phyloP scores from a whole-genome alignment of 148 eudicot genomes.

The Fallopia convolvulus region DNA sequence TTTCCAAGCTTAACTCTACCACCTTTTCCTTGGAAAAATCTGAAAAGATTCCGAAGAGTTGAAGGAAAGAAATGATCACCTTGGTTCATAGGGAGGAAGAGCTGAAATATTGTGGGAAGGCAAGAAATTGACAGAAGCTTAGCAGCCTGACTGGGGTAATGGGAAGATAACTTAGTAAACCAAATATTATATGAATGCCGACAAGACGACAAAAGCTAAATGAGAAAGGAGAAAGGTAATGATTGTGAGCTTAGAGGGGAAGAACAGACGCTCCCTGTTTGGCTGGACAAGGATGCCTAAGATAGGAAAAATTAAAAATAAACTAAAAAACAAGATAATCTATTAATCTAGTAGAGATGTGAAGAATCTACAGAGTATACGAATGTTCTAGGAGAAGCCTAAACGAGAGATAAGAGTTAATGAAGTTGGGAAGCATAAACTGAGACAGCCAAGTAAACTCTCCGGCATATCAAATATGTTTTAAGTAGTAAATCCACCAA shows the following conservation, averaged over 20 bases:
- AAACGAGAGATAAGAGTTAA: slow-evolving; percentile 21
- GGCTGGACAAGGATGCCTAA: slow-evolving; percentile 4
- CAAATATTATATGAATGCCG: neutral
- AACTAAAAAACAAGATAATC: slow-evolving; percentile 14
- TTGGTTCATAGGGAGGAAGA: neutral
- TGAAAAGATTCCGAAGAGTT: slow-evolving; percentile 36
- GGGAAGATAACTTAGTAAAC: neutral
- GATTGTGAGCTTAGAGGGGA: neutral
- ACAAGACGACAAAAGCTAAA: neutral
- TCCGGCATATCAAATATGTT: neutral
- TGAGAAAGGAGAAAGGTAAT: neutral
- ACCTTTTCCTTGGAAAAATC: slow-evolving; percentile 55
- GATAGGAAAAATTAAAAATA: slow-evolving; percentile 4
- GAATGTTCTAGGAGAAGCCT: slow-evolving; percentile 24
- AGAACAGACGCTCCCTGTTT: slow-evolving; percentile 1
- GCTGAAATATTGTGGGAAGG: neutral
- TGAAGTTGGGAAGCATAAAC: slow-evolving; percentile 17
- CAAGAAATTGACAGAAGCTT: neutral
- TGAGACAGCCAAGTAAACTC: slow-evolving; percentile 15
- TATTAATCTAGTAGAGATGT: slow-evolving; percentile 16
- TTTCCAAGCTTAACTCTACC: slow-evolving; percentile 29
- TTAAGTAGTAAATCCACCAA: slow-evolving; percentile 16
- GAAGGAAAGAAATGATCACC: slow-evolving; percentile 7
- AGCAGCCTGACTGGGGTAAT: neutral
- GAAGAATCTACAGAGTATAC: slow-evolving; percentile 37